Evolutionary conservation across 2,329 filamentous ascomycete species (phyloP).

Genomic region (Colletotrichum cereale): DNA sequence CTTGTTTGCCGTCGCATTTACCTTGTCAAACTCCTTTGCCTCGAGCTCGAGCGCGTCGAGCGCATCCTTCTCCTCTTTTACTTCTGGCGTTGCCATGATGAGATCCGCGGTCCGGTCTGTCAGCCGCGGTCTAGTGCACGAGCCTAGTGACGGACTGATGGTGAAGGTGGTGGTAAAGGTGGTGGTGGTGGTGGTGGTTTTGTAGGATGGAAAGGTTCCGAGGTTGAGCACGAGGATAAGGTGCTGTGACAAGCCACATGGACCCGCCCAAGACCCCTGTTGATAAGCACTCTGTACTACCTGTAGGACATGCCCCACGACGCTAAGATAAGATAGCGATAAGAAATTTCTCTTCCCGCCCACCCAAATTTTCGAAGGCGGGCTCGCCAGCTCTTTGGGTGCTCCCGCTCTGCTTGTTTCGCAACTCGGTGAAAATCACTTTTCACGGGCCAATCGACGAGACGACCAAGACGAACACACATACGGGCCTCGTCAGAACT

Average conservation of each 20-base stretch:
- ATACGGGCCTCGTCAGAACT: slow-evolving; percentile 1
- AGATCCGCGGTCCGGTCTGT: neutral
- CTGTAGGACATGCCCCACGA: slow-evolving; percentile 10
- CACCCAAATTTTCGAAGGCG: slow-evolving; percentile 38
- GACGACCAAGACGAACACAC: neutral
- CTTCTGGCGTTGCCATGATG: slow-evolving; percentile 54
- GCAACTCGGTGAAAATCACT: slow-evolving; percentile 4
- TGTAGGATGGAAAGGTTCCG: neutral
- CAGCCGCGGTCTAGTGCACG: neutral
- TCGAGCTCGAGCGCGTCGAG: slow-evolving; percentile 86
- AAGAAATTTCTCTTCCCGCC: slow-evolving; percentile 40
- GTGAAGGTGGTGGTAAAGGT: neutral
- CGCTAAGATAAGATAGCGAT: slow-evolving; percentile 41
- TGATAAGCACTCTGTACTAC: neutral
- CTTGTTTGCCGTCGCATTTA: slow-evolving; percentile 49
- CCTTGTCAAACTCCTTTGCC: slow-evolving; percentile 92
- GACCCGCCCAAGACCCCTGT: slow-evolving; percentile 17
- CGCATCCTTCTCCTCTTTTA: slow-evolving; percentile 76
- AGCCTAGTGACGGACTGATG: neutral
- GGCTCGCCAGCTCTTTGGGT: slow-evolving; percentile 23
- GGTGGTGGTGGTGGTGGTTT: neutral
- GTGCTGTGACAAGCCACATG: slow-evolving; percentile 16
- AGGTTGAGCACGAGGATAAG: slow-evolving; percentile 29
- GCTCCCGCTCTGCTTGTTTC: slow-evolving; percentile 21
- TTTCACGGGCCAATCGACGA: slow-evolving; percentile 22